phyloP scores from a whole-genome alignment of 441 rosid species.

The Erodium trifolium region DNA sequence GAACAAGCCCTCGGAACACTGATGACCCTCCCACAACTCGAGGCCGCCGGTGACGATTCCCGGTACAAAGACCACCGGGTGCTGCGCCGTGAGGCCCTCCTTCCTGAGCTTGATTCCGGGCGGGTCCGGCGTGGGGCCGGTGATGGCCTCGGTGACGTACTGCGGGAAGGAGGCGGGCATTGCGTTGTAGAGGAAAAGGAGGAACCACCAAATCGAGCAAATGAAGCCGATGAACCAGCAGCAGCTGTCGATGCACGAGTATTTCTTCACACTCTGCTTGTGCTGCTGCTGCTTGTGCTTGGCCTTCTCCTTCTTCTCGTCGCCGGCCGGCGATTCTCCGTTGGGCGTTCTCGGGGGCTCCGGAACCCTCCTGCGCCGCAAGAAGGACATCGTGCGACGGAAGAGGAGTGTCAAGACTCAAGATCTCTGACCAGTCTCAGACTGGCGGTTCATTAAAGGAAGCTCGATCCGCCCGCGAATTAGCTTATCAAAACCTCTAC shows the following conservation, averaged over 20 bases:
- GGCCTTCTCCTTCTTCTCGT: not conserved
- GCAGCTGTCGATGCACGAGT: conserved; percentile 77
- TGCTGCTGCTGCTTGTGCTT: not conserved
- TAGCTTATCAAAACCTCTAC: too few relatives aligned
- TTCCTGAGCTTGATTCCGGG: conserved; percentile 72
- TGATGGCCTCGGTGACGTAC: conserved; percentile 76
- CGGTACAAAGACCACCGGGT: conserved; percentile 85
- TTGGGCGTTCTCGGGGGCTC: too few relatives aligned
- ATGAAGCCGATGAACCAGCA: conserved; percentile 81
- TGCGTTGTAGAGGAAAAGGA: conserved; percentile 67
- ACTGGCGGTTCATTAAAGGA: too few relatives aligned
- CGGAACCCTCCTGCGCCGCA: too few relatives aligned
- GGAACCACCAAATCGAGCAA: conserved; percentile 75
- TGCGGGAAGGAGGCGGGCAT: conserved; percentile 82
- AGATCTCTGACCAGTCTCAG: too few relatives aligned
- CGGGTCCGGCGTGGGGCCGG: conserved; percentile 80
- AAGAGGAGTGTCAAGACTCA: too few relatives aligned
- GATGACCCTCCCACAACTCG: conserved; percentile 93
- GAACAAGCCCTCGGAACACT: conserved; percentile 79
- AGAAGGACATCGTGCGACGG: too few relatives aligned
- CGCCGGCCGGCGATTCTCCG: too few relatives aligned
- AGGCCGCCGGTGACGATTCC: conserved; percentile 95
- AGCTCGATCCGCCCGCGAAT: too few relatives aligned
- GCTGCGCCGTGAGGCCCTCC: conserved; percentile 36
- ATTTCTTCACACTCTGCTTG: conserved; percentile 15